phyloP scores from a whole-genome alignment of 805 yeast genomes.

The Hanseniaspora nectarophila region DNA sequence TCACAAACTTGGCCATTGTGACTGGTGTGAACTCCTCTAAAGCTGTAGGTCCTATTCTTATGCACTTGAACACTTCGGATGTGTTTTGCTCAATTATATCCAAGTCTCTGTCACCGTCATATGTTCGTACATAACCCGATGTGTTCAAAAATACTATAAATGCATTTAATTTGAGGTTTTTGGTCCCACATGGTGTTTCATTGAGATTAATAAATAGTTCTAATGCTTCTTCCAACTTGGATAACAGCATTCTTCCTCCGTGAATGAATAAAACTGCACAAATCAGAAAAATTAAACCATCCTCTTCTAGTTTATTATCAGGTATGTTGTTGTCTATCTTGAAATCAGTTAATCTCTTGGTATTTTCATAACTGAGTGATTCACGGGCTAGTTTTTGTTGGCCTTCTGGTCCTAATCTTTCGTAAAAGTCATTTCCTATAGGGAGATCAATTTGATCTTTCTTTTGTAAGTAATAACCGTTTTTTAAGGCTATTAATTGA shows the following conservation, averaged over 20 bases:
- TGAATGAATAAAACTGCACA: background rate
- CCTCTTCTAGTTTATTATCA: conserved; percentile 6
- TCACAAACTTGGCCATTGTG: conserved; percentile 2
- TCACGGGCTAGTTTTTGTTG: background rate
- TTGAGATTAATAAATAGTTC: conserved; percentile 4
- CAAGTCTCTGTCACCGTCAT: conserved; percentile 6
- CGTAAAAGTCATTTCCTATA: background rate
- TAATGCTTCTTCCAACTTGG: background rate
- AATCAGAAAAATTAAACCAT: conserved; percentile 3
- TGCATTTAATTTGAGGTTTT: background rate
- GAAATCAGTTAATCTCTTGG: background rate
- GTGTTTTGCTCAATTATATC: background rate
- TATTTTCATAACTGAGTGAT: background rate
- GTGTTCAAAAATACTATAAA: background rate
- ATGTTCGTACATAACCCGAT: conserved; percentile 1
- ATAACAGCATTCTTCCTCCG: conserved; percentile 9
- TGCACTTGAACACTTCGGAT: background rate
- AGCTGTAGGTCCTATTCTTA: conserved; percentile 2
- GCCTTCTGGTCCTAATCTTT: background rate
- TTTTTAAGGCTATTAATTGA: background rate
- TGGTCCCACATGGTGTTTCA: conserved; percentile 5
- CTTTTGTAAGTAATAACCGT: background rate
- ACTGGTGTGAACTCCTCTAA: conserved; percentile 3
- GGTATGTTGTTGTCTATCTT: conserved; percentile 7
- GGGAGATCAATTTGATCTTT: background rate